Evolutionary conservation across 768 basidiomycete species (phyloP).

Genomic region (Psilocybe tampanensis): DNA sequence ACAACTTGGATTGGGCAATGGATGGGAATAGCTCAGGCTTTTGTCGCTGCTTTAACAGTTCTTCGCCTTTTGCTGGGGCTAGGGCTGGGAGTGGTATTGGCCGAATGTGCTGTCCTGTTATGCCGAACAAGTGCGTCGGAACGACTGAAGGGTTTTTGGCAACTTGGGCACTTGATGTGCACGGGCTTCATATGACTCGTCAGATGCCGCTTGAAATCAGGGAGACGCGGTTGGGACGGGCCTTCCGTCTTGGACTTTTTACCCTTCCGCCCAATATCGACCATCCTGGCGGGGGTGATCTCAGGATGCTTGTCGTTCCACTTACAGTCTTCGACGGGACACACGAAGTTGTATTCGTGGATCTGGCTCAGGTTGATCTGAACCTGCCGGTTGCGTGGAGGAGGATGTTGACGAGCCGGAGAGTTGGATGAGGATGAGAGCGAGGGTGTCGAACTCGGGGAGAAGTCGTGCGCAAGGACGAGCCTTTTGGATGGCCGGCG

Average conservation of each 20-base stretch:
- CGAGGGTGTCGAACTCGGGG: background rate
- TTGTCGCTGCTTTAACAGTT: too few species aligned
- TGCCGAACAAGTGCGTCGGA: slow-evolving; percentile 50
- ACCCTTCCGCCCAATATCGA: too few species aligned
- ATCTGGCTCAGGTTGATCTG: slow-evolving; percentile 15
- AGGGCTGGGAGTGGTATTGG: too few species aligned
- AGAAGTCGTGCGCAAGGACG: background rate
- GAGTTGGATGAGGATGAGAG: slow-evolving; percentile 3
- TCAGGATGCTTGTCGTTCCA: too few species aligned
- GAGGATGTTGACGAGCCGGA: slow-evolving; percentile 25
- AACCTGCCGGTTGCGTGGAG: slow-evolving; percentile 50
- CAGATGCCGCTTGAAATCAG: slow-evolving; percentile 63
- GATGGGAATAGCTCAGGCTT: too few species aligned
- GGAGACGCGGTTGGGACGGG: slow-evolving; percentile 52
- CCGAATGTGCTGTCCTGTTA: slow-evolving; percentile 34
- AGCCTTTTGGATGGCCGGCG: slow-evolving; percentile 4
- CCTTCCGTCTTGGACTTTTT: too few species aligned
- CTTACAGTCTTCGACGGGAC: slow-evolving; percentile 42
- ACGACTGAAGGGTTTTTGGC: slow-evolving; percentile 43
- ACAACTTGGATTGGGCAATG: too few species aligned
- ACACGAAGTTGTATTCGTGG: slow-evolving; percentile 34
- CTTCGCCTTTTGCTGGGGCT: background rate
- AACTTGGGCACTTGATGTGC: slow-evolving; percentile 44
- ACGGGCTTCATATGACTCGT: slow-evolving; percentile 49
- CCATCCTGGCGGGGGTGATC: too few species aligned